Evolutionary conservation across 345 rosid species (phyloP), one percentile per base, ranked within the genome.

Genomic region (Lepidium aucheri): DNA sequence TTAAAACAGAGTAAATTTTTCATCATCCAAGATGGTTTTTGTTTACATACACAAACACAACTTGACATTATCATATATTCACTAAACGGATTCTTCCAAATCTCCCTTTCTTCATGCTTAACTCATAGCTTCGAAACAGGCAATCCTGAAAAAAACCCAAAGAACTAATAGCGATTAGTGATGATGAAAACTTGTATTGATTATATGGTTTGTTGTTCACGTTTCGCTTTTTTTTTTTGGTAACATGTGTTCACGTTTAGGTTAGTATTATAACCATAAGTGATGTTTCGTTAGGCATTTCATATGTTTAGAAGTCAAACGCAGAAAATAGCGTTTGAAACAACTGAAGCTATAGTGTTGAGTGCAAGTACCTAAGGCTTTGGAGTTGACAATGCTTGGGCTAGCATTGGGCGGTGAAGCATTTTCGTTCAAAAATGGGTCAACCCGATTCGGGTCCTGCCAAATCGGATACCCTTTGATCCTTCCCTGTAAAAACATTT

Each of bases 381-480:
- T 94, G 6, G 99, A 74, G 60, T 94, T 94, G 76, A 90, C 95
- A 15, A 90, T 83, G 84, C 99, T 94, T 20, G 97, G 97, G 70
- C 76, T 69, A 24, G 97, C 99, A 6, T 88, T 83, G 0, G 96
- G 98, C 24, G 97, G 97, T 63, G 81, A 82, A 61, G 78, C 84
- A 13, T 82, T 86, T 77, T 83, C 92, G 0, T 90, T 81, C 79
- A 90, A 78, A 79, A 93, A 93, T 1, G 96, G 97, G 45, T 80
- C 96, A 6, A 90, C 83, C 15, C 70, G 77, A 75, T 93, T 93
- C 0, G 97, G 78, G 73, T 93, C 80, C 2, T 78, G 72, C 98
- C 98, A 93, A 18, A 82, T 34, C 0, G 98, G 98, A 49, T 85
- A 93, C n/a, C 94, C 94, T 82, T 90, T 93, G 55, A 93, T 72